These are phyloP conservation scores for Pseudomonodictys pantanalensis DNA, from an alignment of 495 filamentous ascomycete genomes.

Conservation along the genomic window DNA sequence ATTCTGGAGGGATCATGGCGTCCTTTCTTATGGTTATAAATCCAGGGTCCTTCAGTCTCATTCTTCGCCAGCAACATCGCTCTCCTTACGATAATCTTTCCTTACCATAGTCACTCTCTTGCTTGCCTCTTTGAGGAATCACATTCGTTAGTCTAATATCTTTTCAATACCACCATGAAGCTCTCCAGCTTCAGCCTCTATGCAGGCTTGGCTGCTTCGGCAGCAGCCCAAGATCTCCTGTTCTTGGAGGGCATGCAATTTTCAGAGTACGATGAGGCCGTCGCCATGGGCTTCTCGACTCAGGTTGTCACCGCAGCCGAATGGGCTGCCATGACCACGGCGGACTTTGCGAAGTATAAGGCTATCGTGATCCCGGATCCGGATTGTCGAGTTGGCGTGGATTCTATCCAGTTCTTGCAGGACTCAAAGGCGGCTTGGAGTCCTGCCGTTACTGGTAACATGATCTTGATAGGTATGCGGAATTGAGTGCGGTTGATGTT, in stretches of 20 bases:
- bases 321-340: conserved; percentile 41
- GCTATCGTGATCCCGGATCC: conserved; percentile 44
- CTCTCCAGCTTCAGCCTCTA: conserved; percentile 14
- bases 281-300: conserved; percentile 34
- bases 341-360: conserved; percentile 43
- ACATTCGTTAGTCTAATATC: conserved; percentile 10
- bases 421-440: conserved; percentile 40
- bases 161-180: conserved; percentile 21
- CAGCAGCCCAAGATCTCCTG: conserved; percentile 38
- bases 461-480: conserved; percentile 41
- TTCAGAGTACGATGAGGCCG: conserved; percentile 36
- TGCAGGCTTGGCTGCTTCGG: conserved; percentile 17
- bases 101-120: conserved; percentile 8
- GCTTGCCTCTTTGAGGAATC: not conserved
- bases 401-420: conserved; percentile 28
- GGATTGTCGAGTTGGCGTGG: conserved; percentile 7
- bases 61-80: conserved; percentile 4
- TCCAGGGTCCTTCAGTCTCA: not conserved
- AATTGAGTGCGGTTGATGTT: not conserved
- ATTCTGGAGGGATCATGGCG: not conserved
- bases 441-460: conserved; percentile 43
- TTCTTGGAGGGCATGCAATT: conserved; percentile 38
- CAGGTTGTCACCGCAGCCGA: conserved; percentile 39
- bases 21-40: not conserved
- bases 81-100: conserved; percentile 3